Percentiles rank a stretch among this genome's conserved stretches.
These are phyloP conservation scores for Saraca asoca DNA, from an alignment of 331 rosid genomes.

Conservation along the genomic window DNA sequence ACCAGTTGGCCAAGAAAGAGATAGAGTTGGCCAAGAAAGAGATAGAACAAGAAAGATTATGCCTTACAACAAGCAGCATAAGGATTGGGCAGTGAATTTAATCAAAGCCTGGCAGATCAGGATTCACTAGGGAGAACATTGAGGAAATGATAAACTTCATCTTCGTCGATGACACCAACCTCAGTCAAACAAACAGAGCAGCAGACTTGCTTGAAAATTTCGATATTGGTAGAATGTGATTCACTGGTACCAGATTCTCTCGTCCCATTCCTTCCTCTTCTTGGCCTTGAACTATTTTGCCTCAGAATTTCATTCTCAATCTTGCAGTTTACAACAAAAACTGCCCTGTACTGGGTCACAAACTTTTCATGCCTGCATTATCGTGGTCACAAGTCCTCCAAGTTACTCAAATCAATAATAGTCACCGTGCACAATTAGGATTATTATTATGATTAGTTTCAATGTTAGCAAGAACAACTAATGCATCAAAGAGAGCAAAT, in stretches of 20 bases:
- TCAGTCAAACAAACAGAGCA: slow-evolving; percentile 53
- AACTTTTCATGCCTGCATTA: slow-evolving; percentile 52
- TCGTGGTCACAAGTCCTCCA: slow-evolving; percentile 24
- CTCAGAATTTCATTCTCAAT: slow-evolving; percentile 29
- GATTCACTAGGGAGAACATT: slow-evolving; percentile 75
- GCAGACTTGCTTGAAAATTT: slow-evolving; percentile 47
- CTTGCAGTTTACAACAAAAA: slow-evolving; percentile 50
- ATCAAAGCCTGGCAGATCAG: slow-evolving; percentile 29
- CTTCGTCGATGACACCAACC: slow-evolving; percentile 61
- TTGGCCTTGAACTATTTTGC: slow-evolving; percentile 35
- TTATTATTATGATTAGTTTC: too few species aligned
- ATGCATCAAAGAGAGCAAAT: too few species aligned
- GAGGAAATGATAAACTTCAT: slow-evolving; percentile 76
- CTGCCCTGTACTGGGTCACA: slow-evolving; percentile 53
- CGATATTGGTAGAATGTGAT: slow-evolving; percentile 27
- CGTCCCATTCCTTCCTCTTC: slow-evolving; percentile 32
- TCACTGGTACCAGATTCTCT: slow-evolving; percentile 25
- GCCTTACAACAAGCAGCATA: too few species aligned
- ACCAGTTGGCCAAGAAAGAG: not conserved
- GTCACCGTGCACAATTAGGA: slow-evolving; percentile 13
- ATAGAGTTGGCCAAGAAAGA: too few species aligned
- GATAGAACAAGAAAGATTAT: too few species aligned
- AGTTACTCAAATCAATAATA: slow-evolving; percentile 21
- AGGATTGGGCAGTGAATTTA: not conserved
- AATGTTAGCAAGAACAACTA: too few species aligned